Evolutionary conservation across 169 alveolate genomes (phyloP), one percentile per base, ranked within the genome.

Genomic region (Cryptosporidium sp.): DNA sequence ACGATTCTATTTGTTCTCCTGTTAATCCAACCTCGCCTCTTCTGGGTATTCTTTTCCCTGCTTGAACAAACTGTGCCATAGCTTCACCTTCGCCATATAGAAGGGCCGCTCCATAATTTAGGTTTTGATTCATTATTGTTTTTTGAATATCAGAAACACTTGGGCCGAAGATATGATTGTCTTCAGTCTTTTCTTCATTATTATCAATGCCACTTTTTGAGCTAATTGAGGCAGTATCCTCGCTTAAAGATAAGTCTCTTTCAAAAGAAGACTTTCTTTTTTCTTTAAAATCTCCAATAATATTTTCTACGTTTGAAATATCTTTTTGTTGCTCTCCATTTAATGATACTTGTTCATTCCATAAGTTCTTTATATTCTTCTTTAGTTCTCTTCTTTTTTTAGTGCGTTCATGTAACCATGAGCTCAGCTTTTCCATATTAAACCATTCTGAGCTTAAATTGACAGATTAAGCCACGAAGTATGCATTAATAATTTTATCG

Each of bases 11-110:
- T 67, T 96, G 95, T 51, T 96, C 99, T n/a, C 96, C 95, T 0
- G 98, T 93, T 43, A 96, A 71, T 9, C 99, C 99, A 18, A 95
- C 98, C 85, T 96, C 98, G 35, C 98, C 98, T 93, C 97, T 93
- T 85, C 98, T 93, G 23, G 98, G 97, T 39, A 95, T 95, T 71
- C 98, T 92, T 71, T 95, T 95, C 26, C 97, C 98, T 41, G 95
- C 87, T 58, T 95, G 96, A 4, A 94, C 94, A 94, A 92, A 95
- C 41, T 95, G 96, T 26, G 98, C 97, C 84, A 95, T 92, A 65
- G 96, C 95, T 48, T 92, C 94, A 4, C 96, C 97, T 73, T 94
- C 97, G 39, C 97, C 97, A 5, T 75, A 80, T 18, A 92, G 65
- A 67, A 92, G 85, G 16, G 84, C 86, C 39, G 55, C 69, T 37